phyloP scores from a whole-genome alignment of 306 rosid genomes.

The Castanopsis chinensis region DNA sequence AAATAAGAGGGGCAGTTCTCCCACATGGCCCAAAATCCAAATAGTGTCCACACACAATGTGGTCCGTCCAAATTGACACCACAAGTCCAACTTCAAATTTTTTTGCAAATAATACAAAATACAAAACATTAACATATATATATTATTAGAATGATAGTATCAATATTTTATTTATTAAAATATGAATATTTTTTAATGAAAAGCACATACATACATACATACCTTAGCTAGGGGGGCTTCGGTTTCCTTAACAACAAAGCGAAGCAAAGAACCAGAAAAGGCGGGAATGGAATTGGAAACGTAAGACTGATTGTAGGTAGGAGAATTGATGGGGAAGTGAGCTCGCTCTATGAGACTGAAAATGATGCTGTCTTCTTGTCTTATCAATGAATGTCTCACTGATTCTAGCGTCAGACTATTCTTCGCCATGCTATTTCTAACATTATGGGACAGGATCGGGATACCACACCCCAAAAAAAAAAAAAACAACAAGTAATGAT shows the following conservation, averaged over 20 bases:
- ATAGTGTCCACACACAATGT: too few relatives aligned
- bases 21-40: too few relatives aligned
- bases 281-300: constrained; percentile 6
- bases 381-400: constrained; percentile 60
- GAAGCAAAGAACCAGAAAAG: constrained; percentile 49
- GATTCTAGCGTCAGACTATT: constrained; percentile 48
- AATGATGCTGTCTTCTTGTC: constrained; percentile 79
- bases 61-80: too few relatives aligned
- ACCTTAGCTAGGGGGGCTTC: constrained; percentile 76
- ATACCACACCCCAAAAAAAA: constrained; percentile 1
- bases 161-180: too few relatives aligned
- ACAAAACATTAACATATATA: not conserved
- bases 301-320: constrained; percentile 35
- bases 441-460: not conserved
- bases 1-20: too few relatives aligned
- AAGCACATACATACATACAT: not conserved
- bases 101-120: not conserved
- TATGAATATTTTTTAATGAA: not conserved
- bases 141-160: too few relatives aligned
- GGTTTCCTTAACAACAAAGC: constrained; percentile 48
- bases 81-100: not conserved
- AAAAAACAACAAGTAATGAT: constrained; percentile 20
- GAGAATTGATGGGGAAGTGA: constrained; percentile 55
- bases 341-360: constrained; percentile 77
- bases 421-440: constrained; percentile 8